Conservation (phyloP, 1,139 yeast species). For the Meyerozyma carpophila region DNA sequence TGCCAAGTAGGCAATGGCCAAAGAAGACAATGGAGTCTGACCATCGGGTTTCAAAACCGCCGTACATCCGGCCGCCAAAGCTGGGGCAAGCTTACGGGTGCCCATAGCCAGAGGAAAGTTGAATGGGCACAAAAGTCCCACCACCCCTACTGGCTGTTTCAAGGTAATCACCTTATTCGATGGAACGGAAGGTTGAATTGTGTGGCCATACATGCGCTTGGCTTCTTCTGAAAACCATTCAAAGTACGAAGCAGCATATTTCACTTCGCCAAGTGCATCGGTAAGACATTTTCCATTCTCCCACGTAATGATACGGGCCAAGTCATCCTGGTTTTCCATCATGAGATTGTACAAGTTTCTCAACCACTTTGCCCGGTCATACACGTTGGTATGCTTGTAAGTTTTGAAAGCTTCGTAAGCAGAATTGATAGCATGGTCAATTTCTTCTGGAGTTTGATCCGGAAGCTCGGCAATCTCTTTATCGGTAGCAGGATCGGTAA, state of each 20-base stretch:
- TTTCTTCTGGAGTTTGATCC: slow-evolving; percentile 50
- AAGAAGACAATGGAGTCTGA: slow-evolving; percentile 39
- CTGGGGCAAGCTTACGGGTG: slow-evolving; percentile 43
- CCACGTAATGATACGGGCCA: slow-evolving; percentile 66
- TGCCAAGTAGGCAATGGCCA: slow-evolving; percentile 41
- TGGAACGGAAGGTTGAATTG: slow-evolving; percentile 59
- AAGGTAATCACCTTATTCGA: slow-evolving; percentile 57
- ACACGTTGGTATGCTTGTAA: slow-evolving; percentile 55
- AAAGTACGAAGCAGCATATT: slow-evolving; percentile 72
- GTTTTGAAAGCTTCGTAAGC: slow-evolving; percentile 57
- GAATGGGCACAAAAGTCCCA: slow-evolving; percentile 45
- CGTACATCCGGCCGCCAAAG: slow-evolving; percentile 47
- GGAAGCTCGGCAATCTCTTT: slow-evolving; percentile 52
- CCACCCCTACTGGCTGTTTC: slow-evolving; percentile 52
- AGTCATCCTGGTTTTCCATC: slow-evolving; percentile 63
- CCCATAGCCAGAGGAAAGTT: slow-evolving; percentile 48
- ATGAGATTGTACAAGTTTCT: slow-evolving; percentile 58
- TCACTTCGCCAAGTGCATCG: slow-evolving; percentile 74
- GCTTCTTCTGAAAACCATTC: slow-evolving; percentile 91
- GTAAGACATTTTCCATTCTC: slow-evolving; percentile 82
- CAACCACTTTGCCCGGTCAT: slow-evolving; percentile 63
- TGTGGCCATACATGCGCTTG: slow-evolving; percentile 67
- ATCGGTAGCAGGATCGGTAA: slow-evolving; percentile 71
- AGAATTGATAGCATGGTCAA: slow-evolving; percentile 55
- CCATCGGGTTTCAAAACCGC: slow-evolving; percentile 43